These are phyloP conservation scores for Grigorovia transvaalensis DNA, from an alignment of 805 yeast genomes.

Conservation along the genomic window DNA sequence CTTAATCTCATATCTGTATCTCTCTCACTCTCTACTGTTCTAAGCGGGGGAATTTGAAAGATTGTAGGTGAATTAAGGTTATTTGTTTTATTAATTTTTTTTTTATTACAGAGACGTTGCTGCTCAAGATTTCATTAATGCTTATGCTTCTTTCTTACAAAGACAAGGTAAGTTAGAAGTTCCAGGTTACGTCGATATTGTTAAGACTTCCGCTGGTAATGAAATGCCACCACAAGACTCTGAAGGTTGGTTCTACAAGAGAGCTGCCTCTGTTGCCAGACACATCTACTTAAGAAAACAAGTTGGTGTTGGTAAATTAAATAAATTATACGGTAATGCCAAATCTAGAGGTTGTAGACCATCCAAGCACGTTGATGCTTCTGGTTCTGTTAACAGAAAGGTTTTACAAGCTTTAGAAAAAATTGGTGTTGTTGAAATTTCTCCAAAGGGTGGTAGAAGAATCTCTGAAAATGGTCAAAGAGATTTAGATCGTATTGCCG, in stretches of 20 bases:
- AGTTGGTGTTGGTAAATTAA: slow-evolving; percentile 98
- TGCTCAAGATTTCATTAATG: slow-evolving; percentile 99
- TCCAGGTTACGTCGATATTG: slow-evolving; percentile 99
- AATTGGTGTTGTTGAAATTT: slow-evolving; percentile 92
- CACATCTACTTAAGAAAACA: slow-evolving; percentile 99
- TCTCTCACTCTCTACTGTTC: too few relatives aligned
- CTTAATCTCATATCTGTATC: slow-evolving; percentile 2
- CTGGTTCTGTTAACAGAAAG: slow-evolving; percentile 98
- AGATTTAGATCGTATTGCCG: slow-evolving; percentile 99
- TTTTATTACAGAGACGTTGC: slow-evolving; percentile 85
- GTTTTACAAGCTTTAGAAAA: slow-evolving; percentile 97
- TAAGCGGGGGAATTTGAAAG: background rate
- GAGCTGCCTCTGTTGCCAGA: slow-evolving; percentile 99
- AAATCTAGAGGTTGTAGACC: slow-evolving; percentile 99
- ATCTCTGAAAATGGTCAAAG: slow-evolving; percentile 99
- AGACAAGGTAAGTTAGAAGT: slow-evolving; percentile 99
- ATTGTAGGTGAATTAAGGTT: slow-evolving; percentile 17
- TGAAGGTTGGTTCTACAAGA: slow-evolving; percentile 99
- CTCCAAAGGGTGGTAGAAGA: slow-evolving; percentile 98
- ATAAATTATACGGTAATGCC: slow-evolving; percentile 99
- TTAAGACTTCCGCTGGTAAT: slow-evolving; percentile 97
- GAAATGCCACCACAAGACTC: slow-evolving; percentile 99
- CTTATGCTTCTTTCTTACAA: slow-evolving; percentile 99
- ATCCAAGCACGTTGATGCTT: slow-evolving; percentile 96
- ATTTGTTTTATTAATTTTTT: slow-evolving; percentile 12